Evolutionary conservation across 331 rosid genomes (phyloP), one percentile per base, ranked within the genome.

Genomic region (Phaseolus coccineus): DNA sequence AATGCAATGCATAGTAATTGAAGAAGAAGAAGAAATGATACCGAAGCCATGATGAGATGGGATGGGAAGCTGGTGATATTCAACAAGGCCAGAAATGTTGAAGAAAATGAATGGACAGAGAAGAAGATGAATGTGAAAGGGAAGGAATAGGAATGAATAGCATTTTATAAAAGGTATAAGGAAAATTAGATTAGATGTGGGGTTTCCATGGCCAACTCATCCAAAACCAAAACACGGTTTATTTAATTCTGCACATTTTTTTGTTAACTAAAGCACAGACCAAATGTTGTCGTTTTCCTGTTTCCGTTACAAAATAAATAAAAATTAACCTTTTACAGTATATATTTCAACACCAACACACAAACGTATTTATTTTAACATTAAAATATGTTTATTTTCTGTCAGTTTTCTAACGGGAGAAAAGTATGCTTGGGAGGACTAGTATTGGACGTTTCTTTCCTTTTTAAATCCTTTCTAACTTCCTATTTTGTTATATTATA

Each of bases 31-130:
- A 51, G 52, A 51, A 19, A 46, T 52, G 70, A 30, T 79, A 84
- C 87, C 75, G 75, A 73, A 31, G 84, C 81, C 87, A 84, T 84
- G 77, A 19, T 19, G 22, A 19, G 22, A 19, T 19, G 22, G 10
- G 73, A 79, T 65, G 39, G 83, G 40, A 67, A 24, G 22, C 28
- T 79, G 31, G 25, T 59, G 73, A 24, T 58, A 74, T 58, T 39
- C 42, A 71, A 77, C 57, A 64, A 57, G 0, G 46, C 39, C 6
- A 8, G 58, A 68, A 65, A 37, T 53, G 24, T 0, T 30, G 19
- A 78, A 5, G 5, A 46, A 46, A 46, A 46, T 46, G 14, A 68
- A 57, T 6, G 22, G 53, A 39, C 19, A 11, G 27, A 24, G 35
- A 53, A 27, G 55, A 82, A 35, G 53, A 40, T 14, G 27, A 55